Conservation (phyloP, 148 eudicot genomes). For the Mesembryanthemum crystallinum region DNA sequence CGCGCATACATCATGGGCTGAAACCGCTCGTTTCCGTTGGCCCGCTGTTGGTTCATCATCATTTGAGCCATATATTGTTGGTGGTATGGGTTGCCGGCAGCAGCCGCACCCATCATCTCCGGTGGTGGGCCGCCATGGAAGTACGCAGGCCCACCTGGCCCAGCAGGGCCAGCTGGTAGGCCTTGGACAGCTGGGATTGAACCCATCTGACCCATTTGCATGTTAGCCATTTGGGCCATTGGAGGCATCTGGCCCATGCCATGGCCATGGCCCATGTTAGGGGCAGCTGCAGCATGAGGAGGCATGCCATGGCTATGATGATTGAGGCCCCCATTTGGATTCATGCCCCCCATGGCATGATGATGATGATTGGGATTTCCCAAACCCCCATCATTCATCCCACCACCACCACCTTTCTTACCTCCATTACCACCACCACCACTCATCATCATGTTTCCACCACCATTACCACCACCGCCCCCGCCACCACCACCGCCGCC, state of each 20-base stretch:
- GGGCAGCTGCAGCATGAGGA: constrained; percentile 34
- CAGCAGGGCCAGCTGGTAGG: constrained; percentile 54
- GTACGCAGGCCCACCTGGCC: constrained; percentile 31
- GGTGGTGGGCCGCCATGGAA: constrained; percentile 50
- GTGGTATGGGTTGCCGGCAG: constrained; percentile 55
- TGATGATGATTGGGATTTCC: constrained; percentile 14
- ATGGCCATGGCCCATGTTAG: constrained; percentile 34
- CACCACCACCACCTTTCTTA: constrained; percentile 43
- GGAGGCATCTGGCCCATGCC: constrained; percentile 44
- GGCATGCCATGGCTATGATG: constrained; percentile 33
- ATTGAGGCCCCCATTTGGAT: constrained; percentile 25
- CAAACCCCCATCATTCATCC: constrained; percentile 42
- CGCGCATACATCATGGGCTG: constrained; percentile 97
- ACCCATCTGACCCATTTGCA: constrained; percentile 67
- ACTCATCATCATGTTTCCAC: constrained; percentile 29
- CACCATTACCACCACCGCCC: constrained; percentile 30
- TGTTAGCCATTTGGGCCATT: constrained; percentile 59
- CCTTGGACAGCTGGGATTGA: constrained; percentile 65
- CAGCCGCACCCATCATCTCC: constrained; percentile 53
- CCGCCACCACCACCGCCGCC: constrained; percentile 29
- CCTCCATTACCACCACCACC: constrained; percentile 34
- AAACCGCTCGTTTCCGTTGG: constrained; percentile 71
- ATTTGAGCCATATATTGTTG: constrained; percentile 73
- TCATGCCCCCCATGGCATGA: constrained; percentile 55
- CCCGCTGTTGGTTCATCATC: constrained; percentile 95